Conservation (phyloP, 805 yeast genomes). For the Ogataea corticis region DNA sequence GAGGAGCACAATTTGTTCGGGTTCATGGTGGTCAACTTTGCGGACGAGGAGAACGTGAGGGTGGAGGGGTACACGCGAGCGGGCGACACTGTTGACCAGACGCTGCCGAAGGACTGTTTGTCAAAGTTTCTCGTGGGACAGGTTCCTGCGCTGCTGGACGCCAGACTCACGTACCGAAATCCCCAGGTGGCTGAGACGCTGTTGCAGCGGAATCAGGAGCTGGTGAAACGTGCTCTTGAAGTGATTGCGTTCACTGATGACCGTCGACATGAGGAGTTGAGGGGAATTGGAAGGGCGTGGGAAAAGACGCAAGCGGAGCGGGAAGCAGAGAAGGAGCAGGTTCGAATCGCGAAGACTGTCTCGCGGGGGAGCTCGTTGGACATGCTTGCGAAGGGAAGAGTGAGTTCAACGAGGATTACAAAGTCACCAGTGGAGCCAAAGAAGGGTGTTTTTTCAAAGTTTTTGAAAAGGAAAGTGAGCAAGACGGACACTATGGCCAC, state of each 20-base stretch:
- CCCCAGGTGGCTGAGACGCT: conserved; percentile 28
- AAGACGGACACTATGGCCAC: background rate
- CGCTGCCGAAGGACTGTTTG: conserved; percentile 35
- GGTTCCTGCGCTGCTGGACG: conserved; percentile 37
- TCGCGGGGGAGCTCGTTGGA: conserved; percentile 28
- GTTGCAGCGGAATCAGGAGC: conserved; percentile 31
- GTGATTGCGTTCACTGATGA: conserved; percentile 15
- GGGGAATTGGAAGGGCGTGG: no score
- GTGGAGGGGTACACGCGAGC: conserved; percentile 32
- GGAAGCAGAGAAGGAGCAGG: conserved; percentile 11
- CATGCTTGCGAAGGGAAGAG: conserved; percentile 14
- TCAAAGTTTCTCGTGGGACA: conserved; percentile 39
- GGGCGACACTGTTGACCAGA: conserved; percentile 21
- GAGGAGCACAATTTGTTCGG: conserved; percentile 30
- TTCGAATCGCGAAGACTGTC: conserved; percentile 7
- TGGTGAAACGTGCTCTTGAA: conserved; percentile 17
- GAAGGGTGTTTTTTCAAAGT: conserved; percentile 4
- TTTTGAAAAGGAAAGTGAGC: conserved; percentile 1
- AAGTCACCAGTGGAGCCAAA: conserved; percentile 2
- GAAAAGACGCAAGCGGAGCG: no score
- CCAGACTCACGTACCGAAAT: conserved; percentile 38
- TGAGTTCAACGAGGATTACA: conserved; percentile 26
- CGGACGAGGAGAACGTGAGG: conserved; percentile 20
- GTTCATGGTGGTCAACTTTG: conserved; percentile 26
- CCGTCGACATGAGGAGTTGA: conserved; percentile 7